Base-by-base conservation (phyloP, 2,329 filamentous ascomycete species). In the Penicillium sp. region DNA sequence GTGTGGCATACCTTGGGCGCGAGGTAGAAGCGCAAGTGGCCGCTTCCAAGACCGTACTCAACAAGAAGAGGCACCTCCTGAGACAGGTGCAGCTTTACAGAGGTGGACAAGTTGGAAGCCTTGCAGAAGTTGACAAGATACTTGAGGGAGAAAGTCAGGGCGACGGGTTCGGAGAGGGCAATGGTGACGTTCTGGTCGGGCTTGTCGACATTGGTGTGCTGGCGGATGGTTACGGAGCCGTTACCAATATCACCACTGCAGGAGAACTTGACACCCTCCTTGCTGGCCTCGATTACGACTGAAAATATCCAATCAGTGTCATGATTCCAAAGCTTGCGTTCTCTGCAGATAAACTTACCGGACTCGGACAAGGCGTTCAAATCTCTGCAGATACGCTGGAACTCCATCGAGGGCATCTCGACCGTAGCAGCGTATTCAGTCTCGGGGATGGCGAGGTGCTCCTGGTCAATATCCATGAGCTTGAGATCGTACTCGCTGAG, bases 121-220 rank as follows among this genome's bases (percentile, higher is more conserved):
- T 98, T 98, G 86, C 93, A 97, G 77, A 98, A 98, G 81, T 97
- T 97, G 79, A 95, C 88, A 3, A 98, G 85, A 75, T 98, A 98
- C 77, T 98, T 98, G 64, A 98, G 86, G 27, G 93, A 97, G 77
- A 98, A 98, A 40, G 91, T 97, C 54, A 98, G 81, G 28, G 87
- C 80, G 51, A 98, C 93, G 42, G 93, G 89, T 76, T 98, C 94
- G 31, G 82, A 86, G 52, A 98, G 82, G 66, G 89, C 83, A 69
- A 98, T 96, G 56, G 88, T 81, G 61, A 97, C 86, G 65, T 90
- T 87, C 66, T 85, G 77, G 8, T 87, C 81, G 39, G 88, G 85
- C 77, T 97, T 95, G 32, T 97, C 91, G 56, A 96, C 80, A 67
- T 89, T 87, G 64, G 81, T 86, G 75, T 93, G 87, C 70, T 85